Conservation (phyloP, 306 rosid species). For the Malus domestica region DNA sequence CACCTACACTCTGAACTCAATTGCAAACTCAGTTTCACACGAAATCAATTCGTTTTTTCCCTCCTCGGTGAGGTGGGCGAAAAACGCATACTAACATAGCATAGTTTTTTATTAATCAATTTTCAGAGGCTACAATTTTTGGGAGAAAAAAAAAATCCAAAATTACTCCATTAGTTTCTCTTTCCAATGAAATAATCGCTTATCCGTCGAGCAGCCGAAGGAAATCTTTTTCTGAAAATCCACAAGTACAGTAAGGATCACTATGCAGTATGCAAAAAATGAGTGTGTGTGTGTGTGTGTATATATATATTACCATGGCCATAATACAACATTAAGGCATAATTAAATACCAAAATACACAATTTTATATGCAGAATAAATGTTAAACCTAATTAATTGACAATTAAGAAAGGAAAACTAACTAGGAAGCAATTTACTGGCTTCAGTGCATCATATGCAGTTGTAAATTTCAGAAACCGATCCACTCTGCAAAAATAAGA, state of each 20-base stretch:
- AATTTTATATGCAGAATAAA: not conserved
- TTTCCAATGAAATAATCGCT: not conserved
- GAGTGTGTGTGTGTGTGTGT: too few species aligned
- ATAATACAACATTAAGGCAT: not conserved
- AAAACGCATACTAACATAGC: not conserved
- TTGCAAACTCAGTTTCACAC: not conserved
- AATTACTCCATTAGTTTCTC: not conserved
- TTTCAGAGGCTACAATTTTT: not conserved
- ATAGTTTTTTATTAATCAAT: not conserved
- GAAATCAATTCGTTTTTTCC: not conserved
- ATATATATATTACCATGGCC: not conserved
- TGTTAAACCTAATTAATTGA: not conserved
- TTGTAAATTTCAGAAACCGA: conserved; percentile 40
- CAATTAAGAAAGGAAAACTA: not conserved
- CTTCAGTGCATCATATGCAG: conserved; percentile 19
- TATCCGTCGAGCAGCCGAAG: not conserved
- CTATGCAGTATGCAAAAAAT: too few species aligned
- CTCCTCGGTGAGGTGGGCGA: not conserved
- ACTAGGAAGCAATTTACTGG: conserved; percentile 40
- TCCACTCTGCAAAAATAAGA: conserved; percentile 37
- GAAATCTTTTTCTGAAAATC: not conserved
- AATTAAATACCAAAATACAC: not conserved
- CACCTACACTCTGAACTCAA: not conserved
- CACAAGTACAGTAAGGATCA: not conserved
- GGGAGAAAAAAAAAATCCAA: not conserved